These are phyloP conservation scores for Nannizziopsis barbatae DNA, from an alignment of 2,329 filamentous ascomycete species.

Conservation along the genomic window DNA sequence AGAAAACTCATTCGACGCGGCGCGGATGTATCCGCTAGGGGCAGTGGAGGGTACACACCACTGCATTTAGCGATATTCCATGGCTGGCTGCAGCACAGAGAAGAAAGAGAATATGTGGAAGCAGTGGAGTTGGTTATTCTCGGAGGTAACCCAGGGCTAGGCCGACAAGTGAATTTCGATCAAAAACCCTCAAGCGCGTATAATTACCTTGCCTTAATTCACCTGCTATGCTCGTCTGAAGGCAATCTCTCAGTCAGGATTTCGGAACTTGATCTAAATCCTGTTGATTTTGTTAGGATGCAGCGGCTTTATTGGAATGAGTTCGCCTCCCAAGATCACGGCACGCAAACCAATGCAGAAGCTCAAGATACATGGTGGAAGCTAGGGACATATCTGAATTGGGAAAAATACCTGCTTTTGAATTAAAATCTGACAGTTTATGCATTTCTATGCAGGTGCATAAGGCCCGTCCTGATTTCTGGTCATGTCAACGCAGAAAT, in stretches of 20 bases:
- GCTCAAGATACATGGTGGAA: background rate
- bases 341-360: background rate
- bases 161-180: background rate
- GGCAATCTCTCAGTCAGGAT: background rate
- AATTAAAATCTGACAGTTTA: no score
- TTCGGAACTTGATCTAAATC: background rate
- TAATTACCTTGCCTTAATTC: background rate
- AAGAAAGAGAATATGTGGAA: background rate
- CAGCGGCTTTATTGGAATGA: slow-evolving; percentile 1
- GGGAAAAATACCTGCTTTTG: background rate
- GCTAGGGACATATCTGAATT: background rate
- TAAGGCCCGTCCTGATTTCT: no score
- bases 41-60: background rate
- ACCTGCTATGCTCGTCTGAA: background rate
- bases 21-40: background rate
- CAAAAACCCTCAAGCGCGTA: background rate
- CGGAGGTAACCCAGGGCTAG: no score
- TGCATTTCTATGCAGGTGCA: no score
- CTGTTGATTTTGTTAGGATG: background rate
- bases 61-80: slow-evolving; percentile 3
- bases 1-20: slow-evolving; percentile 1
- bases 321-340: background rate
- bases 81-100: background rate
- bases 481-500: no score
- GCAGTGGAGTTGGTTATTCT: background rate